Conservation (phyloP, 169 alveolate genomes). For the Cryptosporidium ryanae region DNA sequence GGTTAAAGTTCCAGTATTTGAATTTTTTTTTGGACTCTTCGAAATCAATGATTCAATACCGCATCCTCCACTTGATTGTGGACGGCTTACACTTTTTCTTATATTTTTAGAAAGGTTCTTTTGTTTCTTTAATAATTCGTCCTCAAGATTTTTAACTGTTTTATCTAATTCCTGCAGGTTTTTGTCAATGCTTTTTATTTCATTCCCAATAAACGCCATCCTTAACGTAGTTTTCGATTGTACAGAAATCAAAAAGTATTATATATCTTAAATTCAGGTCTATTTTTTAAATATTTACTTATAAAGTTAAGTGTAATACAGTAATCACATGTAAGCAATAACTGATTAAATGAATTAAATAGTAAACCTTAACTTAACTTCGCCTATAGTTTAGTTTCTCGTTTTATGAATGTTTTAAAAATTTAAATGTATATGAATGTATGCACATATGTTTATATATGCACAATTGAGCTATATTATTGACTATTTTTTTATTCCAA, state of each 20-base stretch:
- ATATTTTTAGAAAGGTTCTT: not conserved
- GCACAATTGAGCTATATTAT: too few species aligned
- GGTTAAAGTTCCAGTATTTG: not conserved
- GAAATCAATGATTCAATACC: not conserved
- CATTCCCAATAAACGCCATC: not conserved
- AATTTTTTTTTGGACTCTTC: not conserved
- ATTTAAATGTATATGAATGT: too few species aligned
- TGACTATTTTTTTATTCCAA: too few species aligned
- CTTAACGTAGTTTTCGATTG: not conserved
- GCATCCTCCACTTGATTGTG: too few species aligned
- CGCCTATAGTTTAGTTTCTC: too few species aligned
- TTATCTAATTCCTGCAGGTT: slow-evolving; percentile 26
- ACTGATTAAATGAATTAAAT: too few species aligned
- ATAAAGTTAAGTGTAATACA: too few species aligned
- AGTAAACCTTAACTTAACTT: too few species aligned
- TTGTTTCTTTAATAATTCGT: slow-evolving; percentile 20
- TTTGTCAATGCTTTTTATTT: slow-evolving; percentile 38
- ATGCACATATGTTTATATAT: too few species aligned
- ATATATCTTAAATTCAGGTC: not conserved
- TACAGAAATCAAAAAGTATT: not conserved
- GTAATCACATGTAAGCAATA: too few species aligned
- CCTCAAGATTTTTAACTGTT: slow-evolving; percentile 40
- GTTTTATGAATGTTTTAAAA: too few species aligned
- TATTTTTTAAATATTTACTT: not conserved
- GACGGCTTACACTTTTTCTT: too few species aligned